These are phyloP conservation scores for Ambrosia artemisiifolia DNA, from an alignment of 129 eudicot species.

Conservation along the genomic window DNA sequence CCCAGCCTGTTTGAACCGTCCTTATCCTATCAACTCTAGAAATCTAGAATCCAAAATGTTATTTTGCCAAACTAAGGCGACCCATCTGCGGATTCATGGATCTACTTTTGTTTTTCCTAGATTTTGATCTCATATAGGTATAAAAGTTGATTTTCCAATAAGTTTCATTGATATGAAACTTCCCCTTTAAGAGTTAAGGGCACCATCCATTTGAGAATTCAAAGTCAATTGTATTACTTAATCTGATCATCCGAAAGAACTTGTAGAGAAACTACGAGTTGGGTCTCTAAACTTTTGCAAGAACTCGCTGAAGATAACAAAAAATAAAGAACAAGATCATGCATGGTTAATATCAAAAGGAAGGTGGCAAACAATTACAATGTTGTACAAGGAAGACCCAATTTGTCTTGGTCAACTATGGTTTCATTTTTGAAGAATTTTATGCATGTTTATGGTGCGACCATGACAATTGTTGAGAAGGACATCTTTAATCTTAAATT, in stretches of 20 bases:
- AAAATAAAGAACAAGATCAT: too few relatives aligned
- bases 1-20: too few relatives aligned
- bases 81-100: too few relatives aligned
- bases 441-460: conserved; percentile 12
- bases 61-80: too few relatives aligned
- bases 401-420: conserved; percentile 13
- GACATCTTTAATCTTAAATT: conserved; percentile 9
- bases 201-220: background rate
- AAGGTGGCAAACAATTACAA: too few relatives aligned
- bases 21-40: too few relatives aligned
- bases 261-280: background rate
- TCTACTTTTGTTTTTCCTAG: too few relatives aligned
- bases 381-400: conserved; percentile 10
- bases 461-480: conserved; percentile 5
- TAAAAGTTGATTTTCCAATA: background rate
- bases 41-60: too few relatives aligned
- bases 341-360: too few relatives aligned
- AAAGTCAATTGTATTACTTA: background rate
- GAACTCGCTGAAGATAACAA: background rate
- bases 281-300: background rate
- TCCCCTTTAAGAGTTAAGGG: too few relatives aligned
- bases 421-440: background rate
- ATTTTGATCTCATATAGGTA: background rate
- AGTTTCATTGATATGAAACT: too few relatives aligned
- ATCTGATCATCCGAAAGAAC: background rate